A percentile compares a stretch with the other conserved stretches of the same genome.
Evolutionary conservation across 768 basidiomycete genomes (phyloP).

Genomic region (Stropharia rugosoannulata): DNA sequence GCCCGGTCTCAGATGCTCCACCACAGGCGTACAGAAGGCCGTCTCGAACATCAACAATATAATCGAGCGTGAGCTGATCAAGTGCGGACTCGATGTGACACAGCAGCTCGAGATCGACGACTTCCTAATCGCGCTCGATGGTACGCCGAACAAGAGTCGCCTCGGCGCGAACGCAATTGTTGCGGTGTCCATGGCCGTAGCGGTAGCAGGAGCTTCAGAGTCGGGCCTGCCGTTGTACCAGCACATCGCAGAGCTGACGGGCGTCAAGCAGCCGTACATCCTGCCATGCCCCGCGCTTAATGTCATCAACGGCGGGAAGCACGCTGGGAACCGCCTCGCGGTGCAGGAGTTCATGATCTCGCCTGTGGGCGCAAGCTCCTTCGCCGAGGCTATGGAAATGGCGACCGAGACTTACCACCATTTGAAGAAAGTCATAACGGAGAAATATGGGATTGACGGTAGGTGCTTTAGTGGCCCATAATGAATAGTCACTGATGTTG

Average conservation of each 20-base stretch:
- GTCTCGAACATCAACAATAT: constrained; percentile 10
- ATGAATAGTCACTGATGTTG: not conserved
- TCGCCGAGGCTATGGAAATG: constrained; percentile 9
- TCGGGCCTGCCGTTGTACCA: constrained; percentile 10
- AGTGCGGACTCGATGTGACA: constrained; percentile 7
- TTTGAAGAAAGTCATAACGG: constrained; percentile 8
- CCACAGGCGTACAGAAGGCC: constrained; percentile 9
- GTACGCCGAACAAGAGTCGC: constrained; percentile 7
- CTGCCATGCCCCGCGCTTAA: constrained; percentile 12
- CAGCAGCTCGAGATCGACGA: constrained; percentile 13
- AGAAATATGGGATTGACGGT: constrained; percentile 11
- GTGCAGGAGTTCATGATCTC: constrained; percentile 12
- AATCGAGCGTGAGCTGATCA: constrained; percentile 11
- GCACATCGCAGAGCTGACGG: constrained; percentile 9
- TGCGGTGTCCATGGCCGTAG: constrained; percentile 13
- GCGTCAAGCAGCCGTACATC: constrained; percentile 5
- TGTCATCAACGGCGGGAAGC: constrained; percentile 12
- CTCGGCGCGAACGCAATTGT: constrained; percentile 13
- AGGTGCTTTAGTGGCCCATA: not conserved
- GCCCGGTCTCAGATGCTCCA: not conserved
- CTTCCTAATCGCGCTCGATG: constrained; percentile 11
- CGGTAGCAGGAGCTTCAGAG: constrained; percentile 9
- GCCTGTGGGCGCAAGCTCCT: constrained; percentile 12
- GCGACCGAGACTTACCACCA: constrained; percentile 9
- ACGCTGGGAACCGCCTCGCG: constrained; percentile 10